Evolutionary conservation across 2,329 filamentous ascomycete genomes (phyloP), one percentile per base, ranked within the genome.

Genomic region (Hypoxylon sp.): DNA sequence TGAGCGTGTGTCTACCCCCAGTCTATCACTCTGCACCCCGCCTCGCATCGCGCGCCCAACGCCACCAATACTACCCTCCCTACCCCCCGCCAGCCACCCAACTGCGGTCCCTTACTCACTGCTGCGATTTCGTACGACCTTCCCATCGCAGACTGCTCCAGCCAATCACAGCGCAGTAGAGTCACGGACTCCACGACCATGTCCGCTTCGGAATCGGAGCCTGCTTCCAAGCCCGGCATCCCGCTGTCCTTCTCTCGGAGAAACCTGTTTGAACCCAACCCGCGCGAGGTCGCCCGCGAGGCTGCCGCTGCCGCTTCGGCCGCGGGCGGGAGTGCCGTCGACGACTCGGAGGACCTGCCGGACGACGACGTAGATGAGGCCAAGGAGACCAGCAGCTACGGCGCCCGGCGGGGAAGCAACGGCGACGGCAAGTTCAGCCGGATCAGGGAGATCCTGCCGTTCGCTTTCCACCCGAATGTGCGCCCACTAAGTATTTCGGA

Each of bases 381-480:
- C 27, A 79, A 82, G 68, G 79, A 81, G 70, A 80, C 73, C 45
- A 74, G 80, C 62, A 80, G 77, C 65, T 76, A 79, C 52, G 75
- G 78, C 37, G 37, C 37, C 67, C 78, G 81, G 54, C 79, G 81
- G 46, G 76, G 63, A 11, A 67, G n/a, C 67, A 73, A 21, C 65
- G 76, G 74, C 25, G 76, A 68, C 72, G 77, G 67, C 57, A 76
- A 71, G 72, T 76, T 73, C 70, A 76, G 16, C 14, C 45, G 68
- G 69, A 76, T 82, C 32, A 78, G 84, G 63, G 80, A 84, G 65
- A 71, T 83, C 37, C 74, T 85, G 50, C 83, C 81, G 8, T 89
- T 90, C 72, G 83, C 87, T 53, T 87, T 93, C 73, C 87, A 92
- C 74, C 89, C 93, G 25, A 91, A 91, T 73, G 86, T 91, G n/a